phyloP scores from a whole-genome alignment of 306 rosid species.

The Dalbergia oliveri region DNA sequence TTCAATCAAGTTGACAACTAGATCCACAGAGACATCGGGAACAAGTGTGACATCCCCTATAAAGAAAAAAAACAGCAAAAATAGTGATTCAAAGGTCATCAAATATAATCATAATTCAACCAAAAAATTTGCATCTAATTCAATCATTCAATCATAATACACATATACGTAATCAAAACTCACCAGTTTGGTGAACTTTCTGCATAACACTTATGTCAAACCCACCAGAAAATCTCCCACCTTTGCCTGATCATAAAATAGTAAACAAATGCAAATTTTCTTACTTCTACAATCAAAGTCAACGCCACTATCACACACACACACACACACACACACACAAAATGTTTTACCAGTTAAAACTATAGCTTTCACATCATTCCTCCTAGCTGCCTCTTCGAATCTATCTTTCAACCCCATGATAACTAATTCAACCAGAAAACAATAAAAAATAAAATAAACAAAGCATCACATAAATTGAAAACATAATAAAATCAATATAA shows the following conservation, averaged over 20 bases:
- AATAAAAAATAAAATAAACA: not conserved
- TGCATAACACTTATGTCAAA: slow-evolving; percentile 91
- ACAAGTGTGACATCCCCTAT: slow-evolving; percentile 76
- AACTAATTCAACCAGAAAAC: slow-evolving; percentile 55
- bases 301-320: slow-evolving; percentile 11
- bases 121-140: not conserved
- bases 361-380: slow-evolving; percentile 88
- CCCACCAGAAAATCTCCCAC: slow-evolving; percentile 92
- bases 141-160: not conserved
- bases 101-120: slow-evolving; percentile 20
- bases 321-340: not conserved
- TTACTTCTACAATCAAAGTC: slow-evolving; percentile 30
- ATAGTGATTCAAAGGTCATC: slow-evolving; percentile 10
- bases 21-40: slow-evolving; percentile 90
- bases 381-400: slow-evolving; percentile 75
- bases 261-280: slow-evolving; percentile 31
- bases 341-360: slow-evolving; percentile 79
- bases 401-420: slow-evolving; percentile 71
- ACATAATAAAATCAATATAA: not conserved
- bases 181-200: slow-evolving; percentile 90
- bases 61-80: slow-evolving; percentile 39
- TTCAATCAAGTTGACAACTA: slow-evolving; percentile 81
- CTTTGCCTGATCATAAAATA: slow-evolving; percentile 66
- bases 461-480: not conserved
- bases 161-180: slow-evolving; percentile 3